These are phyloP conservation scores for Xylariomycetidae sp. DNA, from an alignment of 2,329 filamentous ascomycete genomes.

Conservation along the genomic window DNA sequence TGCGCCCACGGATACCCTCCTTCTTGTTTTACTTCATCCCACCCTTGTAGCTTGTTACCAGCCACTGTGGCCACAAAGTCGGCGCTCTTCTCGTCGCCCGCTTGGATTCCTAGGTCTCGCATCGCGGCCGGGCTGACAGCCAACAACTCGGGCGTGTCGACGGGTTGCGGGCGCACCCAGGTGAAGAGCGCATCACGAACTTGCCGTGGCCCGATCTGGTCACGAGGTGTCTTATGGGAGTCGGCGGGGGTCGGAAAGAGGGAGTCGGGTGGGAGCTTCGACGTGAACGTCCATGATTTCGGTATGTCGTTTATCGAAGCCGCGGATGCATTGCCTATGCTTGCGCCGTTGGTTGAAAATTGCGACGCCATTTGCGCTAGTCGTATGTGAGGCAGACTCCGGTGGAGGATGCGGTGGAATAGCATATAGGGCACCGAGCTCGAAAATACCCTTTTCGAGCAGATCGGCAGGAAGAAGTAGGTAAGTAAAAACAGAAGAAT, in stretches of 20 bases:
- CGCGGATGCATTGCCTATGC: neutral
- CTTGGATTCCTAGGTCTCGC: slow-evolving; percentile 69
- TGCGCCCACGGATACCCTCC: slow-evolving; percentile 96
- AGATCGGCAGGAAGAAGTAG: no score
- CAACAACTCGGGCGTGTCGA: slow-evolving; percentile 70
- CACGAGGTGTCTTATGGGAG: slow-evolving; percentile 75
- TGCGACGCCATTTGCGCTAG: slow-evolving; percentile 27
- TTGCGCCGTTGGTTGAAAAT: slow-evolving; percentile 19
- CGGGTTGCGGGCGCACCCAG: slow-evolving; percentile 76
- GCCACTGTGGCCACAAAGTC: slow-evolving; percentile 73
- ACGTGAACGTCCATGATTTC: slow-evolving; percentile 60
- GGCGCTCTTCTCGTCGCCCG: slow-evolving; percentile 61
- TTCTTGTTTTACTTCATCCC: slow-evolving; percentile 57
- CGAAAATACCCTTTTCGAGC: no score
- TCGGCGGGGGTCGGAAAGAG: slow-evolving; percentile 72
- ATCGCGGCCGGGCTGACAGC: slow-evolving; percentile 74
- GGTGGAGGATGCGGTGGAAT: slow-evolving; percentile 23
- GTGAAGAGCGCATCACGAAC: slow-evolving; percentile 85
- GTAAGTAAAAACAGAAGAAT: no score
- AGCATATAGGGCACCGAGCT: slow-evolving; percentile 25
- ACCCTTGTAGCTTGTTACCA: slow-evolving; percentile 77
- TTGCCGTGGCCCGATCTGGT: slow-evolving; percentile 70
- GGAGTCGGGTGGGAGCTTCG: slow-evolving; percentile 68
- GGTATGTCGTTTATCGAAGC: slow-evolving; percentile 47
- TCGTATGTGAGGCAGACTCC: slow-evolving; percentile 22